These are phyloP conservation scores for Hirsutella minnesotensis DNA, from an alignment of 2,329 filamentous ascomycete genomes.

Conservation along the genomic window DNA sequence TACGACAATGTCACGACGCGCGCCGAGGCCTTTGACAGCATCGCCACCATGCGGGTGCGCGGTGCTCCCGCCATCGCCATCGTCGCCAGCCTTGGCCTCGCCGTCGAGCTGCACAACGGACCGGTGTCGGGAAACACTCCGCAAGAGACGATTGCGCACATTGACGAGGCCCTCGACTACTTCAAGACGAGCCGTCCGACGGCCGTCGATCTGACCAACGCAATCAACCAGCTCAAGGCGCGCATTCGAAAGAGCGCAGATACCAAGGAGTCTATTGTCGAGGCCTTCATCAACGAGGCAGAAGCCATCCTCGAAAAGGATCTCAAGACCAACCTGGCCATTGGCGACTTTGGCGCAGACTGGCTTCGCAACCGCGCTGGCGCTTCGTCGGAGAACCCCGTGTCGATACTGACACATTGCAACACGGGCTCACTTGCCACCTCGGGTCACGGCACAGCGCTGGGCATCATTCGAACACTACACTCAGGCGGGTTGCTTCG, in stretches of 20 bases:
- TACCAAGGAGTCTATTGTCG: slow-evolving; percentile 41
- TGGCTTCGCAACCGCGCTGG: slow-evolving; percentile 61
- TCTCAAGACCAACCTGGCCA: slow-evolving; percentile 73
- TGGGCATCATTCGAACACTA: slow-evolving; percentile 85
- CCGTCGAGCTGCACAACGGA: slow-evolving; percentile 64
- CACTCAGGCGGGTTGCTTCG: slow-evolving; percentile 52
- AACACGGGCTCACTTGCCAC: slow-evolving; percentile 96
- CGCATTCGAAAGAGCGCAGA: slow-evolving; percentile 41
- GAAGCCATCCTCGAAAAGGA: slow-evolving; percentile 83
- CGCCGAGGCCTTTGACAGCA: slow-evolving; percentile 71
- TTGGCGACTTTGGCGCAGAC: slow-evolving; percentile 70
- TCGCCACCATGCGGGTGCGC: slow-evolving; percentile 66
- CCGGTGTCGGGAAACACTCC: slow-evolving; percentile 28
- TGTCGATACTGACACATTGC: slow-evolving; percentile 93
- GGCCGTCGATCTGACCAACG: slow-evolving; percentile 88
- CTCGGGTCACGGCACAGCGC: slow-evolving; percentile 90
- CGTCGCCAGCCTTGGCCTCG: slow-evolving; percentile 81
- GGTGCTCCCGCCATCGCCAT: slow-evolving; percentile 92
- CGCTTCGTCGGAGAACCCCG: slow-evolving; percentile 30
- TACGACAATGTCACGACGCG: slow-evolving; percentile 62
- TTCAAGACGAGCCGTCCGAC: slow-evolving; percentile 83
- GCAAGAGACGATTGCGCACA: slow-evolving; percentile 54
- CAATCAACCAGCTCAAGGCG: slow-evolving; percentile 65
- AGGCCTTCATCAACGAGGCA: slow-evolving; percentile 65
- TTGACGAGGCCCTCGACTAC: slow-evolving; percentile 70